Evolutionary conservation across 1,284 basidiomycete species (phyloP), one percentile per base, ranked within the genome.

Genomic region (Mycosarcoma mackinlayi): DNA sequence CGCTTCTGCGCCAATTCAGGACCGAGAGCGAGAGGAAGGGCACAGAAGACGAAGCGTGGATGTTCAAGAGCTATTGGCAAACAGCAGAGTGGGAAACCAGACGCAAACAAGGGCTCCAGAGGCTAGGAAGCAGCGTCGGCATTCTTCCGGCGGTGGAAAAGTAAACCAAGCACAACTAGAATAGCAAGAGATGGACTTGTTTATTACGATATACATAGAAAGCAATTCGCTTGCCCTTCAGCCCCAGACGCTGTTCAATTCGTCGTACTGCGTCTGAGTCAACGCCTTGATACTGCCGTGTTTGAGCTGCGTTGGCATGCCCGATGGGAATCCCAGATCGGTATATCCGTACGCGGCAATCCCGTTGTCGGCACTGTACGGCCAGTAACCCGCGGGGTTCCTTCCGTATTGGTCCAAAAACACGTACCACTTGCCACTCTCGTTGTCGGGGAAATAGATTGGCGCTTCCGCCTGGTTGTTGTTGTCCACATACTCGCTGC

Each of bases 201-300:
- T n/a, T n/a, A n/a, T n/a, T n/a, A n/a, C n/a, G n/a, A n/a, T n/a
- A n/a, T n/a, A n/a, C n/a, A n/a, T n/a, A n/a, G 39, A n/a, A 35
- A n/a, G 14, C 34, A 35, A 35, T n/a, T n/a, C n/a, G n/a, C n/a
- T n/a, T n/a, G n/a, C n/a, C n/a, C n/a, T n/a, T n/a, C 19, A 65
- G 13, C 21, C 46, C 56, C 56, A 65, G 6, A 31, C 48, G 25
- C 18, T 23, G 31, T 31, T 53, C 44, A 65, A n/a, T 41, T 59
- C 62, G 45, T 69, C 58, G 37, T 67, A 72, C 51, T 72, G 63
- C 3, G 42, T n/a, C 52, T 69, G 65, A 10, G 52, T 72, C 16
- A 69, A 41, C n/a, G 64, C 59, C 24, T 50, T 63, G 53, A 69
- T 59, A 30, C 47, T 51, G 28, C 65, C 68, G 23, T 72, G 68